Evolutionary conservation across 1,284 basidiomycete species (phyloP).

Genomic region (Xerocomus nothofagi): DNA sequence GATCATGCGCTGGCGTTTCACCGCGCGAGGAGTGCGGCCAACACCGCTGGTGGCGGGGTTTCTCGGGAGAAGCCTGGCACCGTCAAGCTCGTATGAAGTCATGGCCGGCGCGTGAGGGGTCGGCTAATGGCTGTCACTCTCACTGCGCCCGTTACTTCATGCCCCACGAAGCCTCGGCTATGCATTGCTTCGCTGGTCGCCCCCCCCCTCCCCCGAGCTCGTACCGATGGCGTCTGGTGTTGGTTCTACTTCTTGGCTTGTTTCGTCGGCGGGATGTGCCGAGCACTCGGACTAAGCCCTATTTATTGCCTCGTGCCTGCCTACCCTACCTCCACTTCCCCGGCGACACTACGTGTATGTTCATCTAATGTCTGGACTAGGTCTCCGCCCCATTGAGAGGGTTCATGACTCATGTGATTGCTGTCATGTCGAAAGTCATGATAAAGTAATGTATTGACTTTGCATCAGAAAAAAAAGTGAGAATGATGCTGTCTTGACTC

Average conservation of each 20-base stretch:
- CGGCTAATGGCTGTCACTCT: neutral
- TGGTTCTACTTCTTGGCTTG: neutral
- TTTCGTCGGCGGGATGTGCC: neutral
- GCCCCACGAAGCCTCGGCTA: neutral
- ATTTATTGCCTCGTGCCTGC: neutral
- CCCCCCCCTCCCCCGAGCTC: neutral
- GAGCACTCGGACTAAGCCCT: neutral
- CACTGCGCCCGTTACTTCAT: neutral
- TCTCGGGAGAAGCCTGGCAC: conserved; percentile 9
- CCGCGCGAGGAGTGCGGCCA: conserved; percentile 33
- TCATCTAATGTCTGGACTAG: conserved; percentile 3
- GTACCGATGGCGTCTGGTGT: neutral
- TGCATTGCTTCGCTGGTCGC: neutral
- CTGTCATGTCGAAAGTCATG: neutral
- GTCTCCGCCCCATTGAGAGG: neutral
- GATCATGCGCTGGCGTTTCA: conserved; percentile 72
- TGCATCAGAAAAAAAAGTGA: neutral
- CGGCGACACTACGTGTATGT: conserved; percentile 4
- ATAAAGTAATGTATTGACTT: neutral
- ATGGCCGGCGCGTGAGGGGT: neutral
- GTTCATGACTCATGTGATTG: neutral
- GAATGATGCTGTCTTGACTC: neutral
- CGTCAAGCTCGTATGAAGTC: conserved; percentile 15
- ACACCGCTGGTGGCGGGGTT: neutral
- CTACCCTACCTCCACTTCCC: no score